Evolutionary conservation across 2,329 filamentous ascomycete genomes (phyloP), one percentile per base, ranked within the genome.

Genomic region (Alternaria arbusti): DNA sequence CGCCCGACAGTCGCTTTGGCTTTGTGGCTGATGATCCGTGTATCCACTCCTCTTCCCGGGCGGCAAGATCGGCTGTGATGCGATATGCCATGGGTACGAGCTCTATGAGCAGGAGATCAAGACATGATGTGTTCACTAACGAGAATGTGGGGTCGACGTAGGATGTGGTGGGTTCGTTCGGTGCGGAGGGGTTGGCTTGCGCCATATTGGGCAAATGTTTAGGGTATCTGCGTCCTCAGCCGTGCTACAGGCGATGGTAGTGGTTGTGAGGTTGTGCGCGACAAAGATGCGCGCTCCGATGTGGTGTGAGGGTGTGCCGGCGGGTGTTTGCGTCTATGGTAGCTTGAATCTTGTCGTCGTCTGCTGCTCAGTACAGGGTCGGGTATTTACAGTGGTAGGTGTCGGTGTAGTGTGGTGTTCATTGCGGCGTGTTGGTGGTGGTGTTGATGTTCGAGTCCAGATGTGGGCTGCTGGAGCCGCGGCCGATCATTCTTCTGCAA

Each of bases 61-160:
- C 82, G 62, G 89, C 88, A 5, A 93, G 85, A 75, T 96, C 90
- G 75, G 90, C 88, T 22, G 93, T 90, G 66, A 98, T 86, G 69
- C 96, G 90, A 81, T 96, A 93, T 6, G 95, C 92, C 85, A 98
- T 91, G 43, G 96, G 96, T 15, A 99, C 96, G 59, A 99, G 88
- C 84, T 99, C 96, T 78, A 98, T 98, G 72, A 99, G 88, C 60
- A 99, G 88, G 72, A 99, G 91, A 81, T 99, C 96, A 74, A 99
- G 89, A 79, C 92, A 94, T 51, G 95, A 96, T 61, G 91, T 89
- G 82, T 88, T 91, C 73, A 97, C 86, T 82, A 94, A 92, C 64
- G 89, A 88, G 62, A 91, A 91, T 63, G 86, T 86, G 40, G 92
- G 91, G 81, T 97, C 93, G 69, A 86, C 87, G 71, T 89, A 84